These are phyloP conservation scores for Cercospora sp. DNA, from an alignment of 2,329 filamentous ascomycete species.

Conservation along the genomic window DNA sequence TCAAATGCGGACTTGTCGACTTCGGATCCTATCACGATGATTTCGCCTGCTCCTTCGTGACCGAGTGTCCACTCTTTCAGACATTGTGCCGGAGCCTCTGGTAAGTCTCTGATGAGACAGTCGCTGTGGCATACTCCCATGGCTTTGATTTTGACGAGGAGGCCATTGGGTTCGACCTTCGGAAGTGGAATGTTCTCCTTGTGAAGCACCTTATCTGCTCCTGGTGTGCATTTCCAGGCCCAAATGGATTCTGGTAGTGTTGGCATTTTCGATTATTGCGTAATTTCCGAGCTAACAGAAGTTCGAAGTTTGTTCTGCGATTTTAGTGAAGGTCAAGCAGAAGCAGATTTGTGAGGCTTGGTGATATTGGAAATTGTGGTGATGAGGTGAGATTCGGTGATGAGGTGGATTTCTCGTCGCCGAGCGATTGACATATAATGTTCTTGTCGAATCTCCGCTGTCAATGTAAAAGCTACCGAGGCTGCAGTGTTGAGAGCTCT, in stretches of 20 bases:
- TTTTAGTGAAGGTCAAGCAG: too few species aligned
- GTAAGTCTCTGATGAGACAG: slow-evolving; percentile 35
- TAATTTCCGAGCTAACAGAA: not conserved
- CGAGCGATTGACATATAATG: not conserved
- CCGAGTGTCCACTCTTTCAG: slow-evolving; percentile 24
- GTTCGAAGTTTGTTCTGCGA: not conserved
- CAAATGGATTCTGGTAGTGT: slow-evolving; percentile 8
- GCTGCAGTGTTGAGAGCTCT: not conserved
- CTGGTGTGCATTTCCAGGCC: slow-evolving; percentile 15
- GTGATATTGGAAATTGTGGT: too few species aligned
- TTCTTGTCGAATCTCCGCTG: not conserved
- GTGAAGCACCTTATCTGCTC: slow-evolving; percentile 33
- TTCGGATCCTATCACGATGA: slow-evolving; percentile 22
- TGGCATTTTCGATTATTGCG: not conserved
- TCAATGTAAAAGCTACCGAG: not conserved
- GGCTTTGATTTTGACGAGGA: slow-evolving; percentile 40
- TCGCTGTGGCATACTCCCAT: slow-evolving; percentile 42
- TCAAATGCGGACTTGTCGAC: slow-evolving; percentile 14
- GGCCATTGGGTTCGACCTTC: slow-evolving; percentile 27
- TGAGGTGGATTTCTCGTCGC: not conserved
- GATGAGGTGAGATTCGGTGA: not conserved
- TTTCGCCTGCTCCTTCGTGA: slow-evolving; percentile 30
- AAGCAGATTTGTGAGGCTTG: not conserved
- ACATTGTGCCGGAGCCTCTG: slow-evolving; percentile 20
- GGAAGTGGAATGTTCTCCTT: slow-evolving; percentile 38